These are phyloP conservation scores for Ormosia emarginata DNA, from an alignment of 306 rosid genomes.

Conservation along the genomic window DNA sequence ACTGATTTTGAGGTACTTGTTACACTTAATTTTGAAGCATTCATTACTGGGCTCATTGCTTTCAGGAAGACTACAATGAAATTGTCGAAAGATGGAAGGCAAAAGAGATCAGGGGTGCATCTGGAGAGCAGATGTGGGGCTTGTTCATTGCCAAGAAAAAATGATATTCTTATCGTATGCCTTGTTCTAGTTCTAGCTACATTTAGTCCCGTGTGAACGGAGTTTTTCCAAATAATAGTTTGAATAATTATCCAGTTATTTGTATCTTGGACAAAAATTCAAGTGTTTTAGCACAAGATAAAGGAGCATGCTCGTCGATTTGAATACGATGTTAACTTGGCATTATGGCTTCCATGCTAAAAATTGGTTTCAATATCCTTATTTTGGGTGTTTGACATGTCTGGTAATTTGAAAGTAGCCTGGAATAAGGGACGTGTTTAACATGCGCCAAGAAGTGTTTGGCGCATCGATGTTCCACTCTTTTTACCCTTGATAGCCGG, in stretches of 20 bases:
- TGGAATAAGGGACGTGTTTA: no score
- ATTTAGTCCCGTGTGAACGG: background rate
- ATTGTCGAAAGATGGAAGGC: slow-evolving; percentile 57
- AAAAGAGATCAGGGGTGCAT: slow-evolving; percentile 48
- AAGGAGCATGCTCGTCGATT: background rate
- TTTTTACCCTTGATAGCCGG: no score
- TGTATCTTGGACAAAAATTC: background rate
- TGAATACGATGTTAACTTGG: background rate
- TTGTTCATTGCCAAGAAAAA: slow-evolving; percentile 71
- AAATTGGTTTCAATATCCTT: no score
- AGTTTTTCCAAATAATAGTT: slow-evolving; percentile 4
- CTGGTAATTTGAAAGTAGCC: no score
- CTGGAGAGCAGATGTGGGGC: slow-evolving; percentile 70
- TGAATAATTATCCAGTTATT: background rate
- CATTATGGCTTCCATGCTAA: background rate
- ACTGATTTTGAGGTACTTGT: slow-evolving; percentile 1
- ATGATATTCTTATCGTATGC: slow-evolving; percentile 21
- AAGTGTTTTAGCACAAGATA: background rate
- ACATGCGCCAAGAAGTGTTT: no score
- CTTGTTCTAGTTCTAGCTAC: background rate
- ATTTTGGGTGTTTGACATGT: no score
- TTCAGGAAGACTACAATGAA: slow-evolving; percentile 62
- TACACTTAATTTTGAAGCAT: background rate
- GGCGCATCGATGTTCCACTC: no score
- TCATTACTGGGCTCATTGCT: background rate